phyloP scores from a whole-genome alignment of 2,329 filamentous ascomycete species.

The Stachybotrys elegans region DNA sequence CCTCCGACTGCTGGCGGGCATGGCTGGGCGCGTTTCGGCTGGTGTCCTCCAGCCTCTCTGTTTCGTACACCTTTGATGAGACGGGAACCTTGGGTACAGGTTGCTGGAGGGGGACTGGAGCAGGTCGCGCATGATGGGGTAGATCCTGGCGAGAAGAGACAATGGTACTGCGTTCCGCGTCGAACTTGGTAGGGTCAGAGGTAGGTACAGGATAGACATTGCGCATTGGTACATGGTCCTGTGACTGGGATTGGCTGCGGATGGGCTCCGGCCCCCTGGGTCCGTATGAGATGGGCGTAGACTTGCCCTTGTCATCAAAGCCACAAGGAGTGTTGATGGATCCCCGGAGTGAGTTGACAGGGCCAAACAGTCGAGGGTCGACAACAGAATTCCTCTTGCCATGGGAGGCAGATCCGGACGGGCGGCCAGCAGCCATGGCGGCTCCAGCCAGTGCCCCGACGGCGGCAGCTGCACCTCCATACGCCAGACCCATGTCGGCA shows the following conservation, averaged over 20 bases:
- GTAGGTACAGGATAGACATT: constrained; percentile 63
- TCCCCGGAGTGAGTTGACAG: constrained; percentile 55
- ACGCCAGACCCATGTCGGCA: constrained; percentile 35
- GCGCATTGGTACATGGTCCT: constrained; percentile 40
- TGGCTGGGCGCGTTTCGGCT: constrained; percentile 26
- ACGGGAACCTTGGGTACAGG: constrained; percentile 76
- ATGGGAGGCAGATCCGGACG: constrained; percentile 23
- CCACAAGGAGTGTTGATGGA: constrained; percentile 50
- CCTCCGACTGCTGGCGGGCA: constrained; percentile 26
- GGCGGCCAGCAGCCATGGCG: constrained; percentile 34
- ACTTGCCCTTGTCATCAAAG: constrained; percentile 35
- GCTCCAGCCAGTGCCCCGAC: constrained; percentile 33
- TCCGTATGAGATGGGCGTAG: constrained; percentile 19
- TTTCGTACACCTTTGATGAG: constrained; percentile 61
- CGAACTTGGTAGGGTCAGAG: constrained; percentile 58
- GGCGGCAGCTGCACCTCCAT: constrained; percentile 20
- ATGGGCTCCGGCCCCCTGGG: constrained; percentile 14
- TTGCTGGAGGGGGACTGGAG: constrained; percentile 70
- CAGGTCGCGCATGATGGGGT: constrained; percentile 43
- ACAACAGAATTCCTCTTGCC: constrained; percentile 43
- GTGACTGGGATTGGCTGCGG: constrained; percentile 15
- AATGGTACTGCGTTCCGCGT: constrained; percentile 48
- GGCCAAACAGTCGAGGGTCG: constrained; percentile 55
- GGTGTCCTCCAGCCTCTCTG: constrained; percentile 33
- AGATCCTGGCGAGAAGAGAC: constrained; percentile 35